Base-by-base conservation (phyloP, 2,329 filamentous ascomycete genomes). In the Talaromyces sp. region DNA sequence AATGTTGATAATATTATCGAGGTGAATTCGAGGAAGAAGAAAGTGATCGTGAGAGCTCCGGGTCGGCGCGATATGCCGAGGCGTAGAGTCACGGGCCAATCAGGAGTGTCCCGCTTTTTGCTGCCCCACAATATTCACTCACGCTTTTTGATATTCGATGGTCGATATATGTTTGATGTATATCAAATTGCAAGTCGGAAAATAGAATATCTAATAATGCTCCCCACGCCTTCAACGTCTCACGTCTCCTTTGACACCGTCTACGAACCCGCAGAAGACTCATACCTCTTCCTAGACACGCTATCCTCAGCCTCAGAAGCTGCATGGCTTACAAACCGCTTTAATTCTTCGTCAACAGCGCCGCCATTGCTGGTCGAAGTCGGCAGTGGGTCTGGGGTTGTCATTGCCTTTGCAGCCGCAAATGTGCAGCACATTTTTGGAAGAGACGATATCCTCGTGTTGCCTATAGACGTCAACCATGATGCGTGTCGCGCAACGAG, bases 201-300 rank as follows among this genome's bases (percentile, higher is more conserved):
- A 46, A 32, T 3, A 32, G 9, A 32, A 11, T 3, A 14, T 17
- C 3, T 31, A 58, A 58, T 31, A 31, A 96, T 97, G 92, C 85
- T 99, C 29, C 92, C 93, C 10, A 99, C 94, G 0, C 94, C 94
- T 14, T 90, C 91, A 61, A 99, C 94, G 2, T 90, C 90, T 24
- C 94, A 99, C 77, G 90, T 97, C 62, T 85, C 88, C 58, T 96
- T 92, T 76, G 85, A 90, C 73, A 86, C 88, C 59, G 88, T 97
- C 67, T 99, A 99, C 77, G 92, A 97, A 72, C 94, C 94, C 38
- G 89, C 93, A 11, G 94, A 99, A 76, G 94, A 99, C 78, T 97
- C 92, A 5, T 99, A 91, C 72, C 85, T 99, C 51, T 84, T 99
- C 54, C 85, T 99, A 31, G 93, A 99, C 77, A 96, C 92, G 0